Base-by-base conservation (phyloP, 768 basidiomycete genomes). In the Leccinum uliginosum region DNA sequence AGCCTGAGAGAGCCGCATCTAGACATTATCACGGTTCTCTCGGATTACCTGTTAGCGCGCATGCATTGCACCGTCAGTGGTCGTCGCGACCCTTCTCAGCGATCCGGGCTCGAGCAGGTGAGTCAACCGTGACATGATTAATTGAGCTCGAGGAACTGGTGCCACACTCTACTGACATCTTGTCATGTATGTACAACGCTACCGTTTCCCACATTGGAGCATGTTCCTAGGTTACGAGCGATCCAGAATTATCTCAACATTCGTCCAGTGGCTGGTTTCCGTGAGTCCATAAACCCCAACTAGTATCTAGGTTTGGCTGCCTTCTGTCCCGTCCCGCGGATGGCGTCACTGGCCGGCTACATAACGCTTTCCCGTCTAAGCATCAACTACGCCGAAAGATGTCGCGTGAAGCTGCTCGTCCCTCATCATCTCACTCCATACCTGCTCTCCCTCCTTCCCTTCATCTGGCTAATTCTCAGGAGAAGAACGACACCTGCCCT, bases 401-500 rank as follows among this genome's bases (percentile, higher is more conserved):
- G 64, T 51, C 55, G 21, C 27, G 53, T 29, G 55, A 34, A 47
- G 52, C 47, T 43, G 29, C 55, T 34, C 24, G 26, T 45, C 32
- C 48, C 30, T 59, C 53, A 19, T 65, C 53, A 52, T 54, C 53
- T 54, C 46, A 55, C 29, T 45, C 54, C 17, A 38, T 10, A 35
- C 30, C 55, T 54, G 24, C 32, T 46, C 67, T 60, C 46, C 64
- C 63, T 48, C 60, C 57, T 23, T 62, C 11, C 51, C 62, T 66
- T 29, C 54, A 52, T 27, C 49, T 67, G 23, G 40, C 54, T 27
- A 38, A 51, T 53, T 38, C 47, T 30, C 50, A 38, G 46, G 34
- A 51, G 50, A 51, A 54, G 21, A 48, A 63, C 23, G 55, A 52
- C 40, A 49, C 66, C 12, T 66, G 67, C 24, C 60, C 64, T 19